phyloP scores from a whole-genome alignment of 202 grass and related monocot genomes.

The Panicum virgatum region DNA sequence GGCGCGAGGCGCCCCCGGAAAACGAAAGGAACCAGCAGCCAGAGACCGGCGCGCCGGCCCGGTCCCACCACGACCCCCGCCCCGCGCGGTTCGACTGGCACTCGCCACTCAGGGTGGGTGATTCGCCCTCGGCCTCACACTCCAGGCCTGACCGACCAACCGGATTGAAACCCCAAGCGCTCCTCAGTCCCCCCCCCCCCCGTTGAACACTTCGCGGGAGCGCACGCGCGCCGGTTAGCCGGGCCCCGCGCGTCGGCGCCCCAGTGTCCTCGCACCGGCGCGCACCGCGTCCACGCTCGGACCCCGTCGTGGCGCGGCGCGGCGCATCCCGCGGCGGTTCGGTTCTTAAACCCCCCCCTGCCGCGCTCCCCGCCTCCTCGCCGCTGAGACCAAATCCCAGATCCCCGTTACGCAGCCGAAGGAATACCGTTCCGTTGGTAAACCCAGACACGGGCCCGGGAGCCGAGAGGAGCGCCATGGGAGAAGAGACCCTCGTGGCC shows the following conservation, averaged over 20 bases:
- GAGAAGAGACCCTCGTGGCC: conserved; percentile 65
- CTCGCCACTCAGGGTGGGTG: neutral
- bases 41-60: neutral
- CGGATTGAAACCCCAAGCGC: neutral
- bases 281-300: conserved; percentile 6
- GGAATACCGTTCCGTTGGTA: conserved; percentile 25
- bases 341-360: conserved; percentile 41
- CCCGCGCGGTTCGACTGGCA: neutral
- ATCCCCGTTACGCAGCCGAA: conserved; percentile 29
- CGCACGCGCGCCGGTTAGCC: neutral
- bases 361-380: neutral
- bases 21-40: conserved; percentile 37
- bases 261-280: neutral
- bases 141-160: neutral
- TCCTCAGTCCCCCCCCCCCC: neutral
- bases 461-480: conserved; percentile 43
- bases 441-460: conserved; percentile 3
- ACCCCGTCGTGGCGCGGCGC: conserved; percentile 1
- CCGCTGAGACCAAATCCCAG: conserved; percentile 28
- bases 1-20: neutral
- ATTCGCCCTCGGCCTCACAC: neutral
- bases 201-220: conserved; percentile 12
- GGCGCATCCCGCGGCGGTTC: conserved; percentile 16
- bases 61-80: no score
- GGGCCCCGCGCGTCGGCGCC: conserved; percentile 8